Base-by-base conservation (phyloP, 768 basidiomycete genomes). In the Leccinum barrowsii region DNA sequence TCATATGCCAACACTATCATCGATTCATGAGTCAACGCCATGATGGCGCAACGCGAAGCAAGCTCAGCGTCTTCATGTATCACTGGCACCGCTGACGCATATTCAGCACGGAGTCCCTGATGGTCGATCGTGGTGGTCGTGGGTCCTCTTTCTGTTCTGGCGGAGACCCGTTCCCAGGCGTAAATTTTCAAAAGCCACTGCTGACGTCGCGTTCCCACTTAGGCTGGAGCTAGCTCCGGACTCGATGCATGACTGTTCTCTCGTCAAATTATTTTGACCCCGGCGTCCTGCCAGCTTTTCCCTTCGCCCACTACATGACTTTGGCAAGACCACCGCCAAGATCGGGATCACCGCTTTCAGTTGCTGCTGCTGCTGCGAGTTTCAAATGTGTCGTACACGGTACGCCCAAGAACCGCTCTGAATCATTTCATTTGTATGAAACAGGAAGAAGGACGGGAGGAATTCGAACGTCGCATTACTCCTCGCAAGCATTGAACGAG, bases 371-470 rank as follows among this genome's bases (percentile, higher is more conserved):
- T 47, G 22, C 42, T 19, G 50, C 57, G 19, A 50, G 65, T 56
- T 64, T 54, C 30, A 55, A 59, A 56, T 57, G 53, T 30, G 56
- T 26, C 42, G 17, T 42, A 42, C 40, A 42, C n/a, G 17, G 8
- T 42, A n/a, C 40, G n/a, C n/a, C 40, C 40, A 42, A 42, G 40
- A 42, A 44, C 50, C 50, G 32, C 58, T 57, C 42, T 30, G 28
- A 19, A 50, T 53, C 58, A 49, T 28, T 67, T 69, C 66, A 69
- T 67, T 55, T 60, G 28, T 52, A 24, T 62, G 67, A 70, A 65
- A 67, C 68, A 59, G 49, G 52, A 52, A 42, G 48, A 55, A 51
- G n/a, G 50, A 37, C 56, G 34, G 34, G 59, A 53, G 56, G 60
- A 70, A 57, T 52, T 58, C 56, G 60, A 59, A 65, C 57, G 58